Percentiles rank a stretch among this genome's conserved stretches.
Conservation (phyloP, 1,139 yeast species). For the Taphrina communis region DNA sequence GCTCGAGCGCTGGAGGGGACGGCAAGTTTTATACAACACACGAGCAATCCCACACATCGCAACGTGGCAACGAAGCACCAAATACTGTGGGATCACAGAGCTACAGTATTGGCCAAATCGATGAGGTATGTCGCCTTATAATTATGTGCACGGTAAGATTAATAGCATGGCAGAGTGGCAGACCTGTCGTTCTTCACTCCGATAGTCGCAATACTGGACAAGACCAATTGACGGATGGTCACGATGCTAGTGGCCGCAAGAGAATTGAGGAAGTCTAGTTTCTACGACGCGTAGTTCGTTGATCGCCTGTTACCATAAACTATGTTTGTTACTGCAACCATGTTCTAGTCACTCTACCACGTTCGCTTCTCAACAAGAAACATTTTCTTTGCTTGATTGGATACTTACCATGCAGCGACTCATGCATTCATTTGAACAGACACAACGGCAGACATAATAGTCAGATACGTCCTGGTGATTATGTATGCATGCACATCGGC, state of each 20-base stretch:
- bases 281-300: background rate
- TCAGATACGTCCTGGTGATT: too few relatives aligned
- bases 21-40: slow-evolving; percentile 6
- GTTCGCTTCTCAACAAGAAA: too few relatives aligned
- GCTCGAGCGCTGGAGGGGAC: background rate
- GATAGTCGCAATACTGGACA: slow-evolving; percentile 2
- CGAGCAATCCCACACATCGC: slow-evolving; percentile 8
- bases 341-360: too few relatives aligned
- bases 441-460: too few relatives aligned
- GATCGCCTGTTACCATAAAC: too few relatives aligned
- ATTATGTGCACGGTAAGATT: too few relatives aligned
- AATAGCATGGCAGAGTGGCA: background rate
- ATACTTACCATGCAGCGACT: too few relatives aligned
- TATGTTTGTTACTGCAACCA: too few relatives aligned
- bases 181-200: slow-evolving; percentile 9
- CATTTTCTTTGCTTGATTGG: too few relatives aligned
- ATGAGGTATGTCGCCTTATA: background rate
- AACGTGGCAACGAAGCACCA: background rate
- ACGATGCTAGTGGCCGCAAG: slow-evolving; percentile 5
- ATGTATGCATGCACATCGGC: too few relatives aligned
- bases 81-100: slow-evolving; percentile 10
- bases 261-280: slow-evolving; percentile 10
- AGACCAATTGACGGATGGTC: slow-evolving; percentile 2
- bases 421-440: too few relatives aligned
- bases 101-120: background rate